Evolutionary conservation across 768 basidiomycete genomes (phyloP).

Genomic region (Heimioporus sp.): DNA sequence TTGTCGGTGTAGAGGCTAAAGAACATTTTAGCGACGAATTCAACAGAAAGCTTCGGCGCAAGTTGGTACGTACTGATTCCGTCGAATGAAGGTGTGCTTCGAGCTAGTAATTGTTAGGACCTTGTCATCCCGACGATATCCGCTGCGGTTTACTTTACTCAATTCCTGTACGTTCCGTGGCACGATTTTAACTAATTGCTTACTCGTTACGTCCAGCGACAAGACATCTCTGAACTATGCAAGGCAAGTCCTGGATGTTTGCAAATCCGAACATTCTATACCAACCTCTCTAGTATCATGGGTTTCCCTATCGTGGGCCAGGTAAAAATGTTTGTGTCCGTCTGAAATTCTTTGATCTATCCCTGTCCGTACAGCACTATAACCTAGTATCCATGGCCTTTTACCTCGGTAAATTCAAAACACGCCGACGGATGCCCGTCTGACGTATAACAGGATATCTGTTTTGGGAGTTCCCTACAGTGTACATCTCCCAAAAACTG

Average conservation of each 20-base stretch:
- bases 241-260: conserved; percentile 36
- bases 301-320: conserved; percentile 62
- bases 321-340: conserved; percentile 30
- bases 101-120: conserved; percentile 34
- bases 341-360: conserved; percentile 1
- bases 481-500: conserved; percentile 62
- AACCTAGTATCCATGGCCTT: conserved; percentile 64
- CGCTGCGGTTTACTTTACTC: conserved; percentile 67
- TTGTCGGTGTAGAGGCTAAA: conserved; percentile 54
- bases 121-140: conserved; percentile 51
- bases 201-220: conserved; percentile 40
- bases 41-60: conserved; percentile 53
- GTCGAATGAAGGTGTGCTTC: too few species aligned
- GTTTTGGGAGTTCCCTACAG: conserved; percentile 63
- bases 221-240: conserved; percentile 72
- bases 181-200: background rate
- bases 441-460: conserved; percentile 43
- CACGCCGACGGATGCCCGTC: background rate
- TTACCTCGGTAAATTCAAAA: conserved; percentile 47
- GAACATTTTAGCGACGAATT: conserved; percentile 60
- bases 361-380: conserved; percentile 42
- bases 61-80: conserved; percentile 42
- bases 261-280: background rate
- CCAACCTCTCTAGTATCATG: conserved; percentile 48
- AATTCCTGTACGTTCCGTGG: conserved; percentile 50